Percentiles rank a stretch among this genome's conserved stretches.
Conservation (phyloP, 495 filamentous ascomycete species). For the Aspergillus homomorphus region DNA sequence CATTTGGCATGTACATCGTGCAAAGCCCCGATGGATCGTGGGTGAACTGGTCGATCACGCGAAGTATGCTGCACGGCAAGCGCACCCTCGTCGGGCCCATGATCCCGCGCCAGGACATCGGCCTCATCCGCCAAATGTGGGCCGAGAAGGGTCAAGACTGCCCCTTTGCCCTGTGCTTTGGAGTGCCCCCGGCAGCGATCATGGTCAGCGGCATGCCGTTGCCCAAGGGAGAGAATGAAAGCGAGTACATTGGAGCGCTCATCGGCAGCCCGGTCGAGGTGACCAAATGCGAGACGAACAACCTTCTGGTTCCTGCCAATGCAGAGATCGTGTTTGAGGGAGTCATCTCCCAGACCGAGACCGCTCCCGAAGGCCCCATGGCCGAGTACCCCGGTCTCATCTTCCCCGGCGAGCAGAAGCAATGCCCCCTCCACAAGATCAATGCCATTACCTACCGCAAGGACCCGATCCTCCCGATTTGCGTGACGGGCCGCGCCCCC, state of each 20-base stretch:
- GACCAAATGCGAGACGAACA: slow-evolving; percentile 41
- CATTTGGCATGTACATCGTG: slow-evolving; percentile 39
- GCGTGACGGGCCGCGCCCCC: slow-evolving; percentile 28
- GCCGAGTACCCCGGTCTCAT: slow-evolving; percentile 39
- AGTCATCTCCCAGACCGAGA: slow-evolving; percentile 34
- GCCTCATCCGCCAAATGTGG: slow-evolving; percentile 38
- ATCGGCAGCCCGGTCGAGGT: slow-evolving; percentile 35
- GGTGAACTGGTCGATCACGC: slow-evolving; percentile 45
- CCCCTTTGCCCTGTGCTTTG: slow-evolving; percentile 37
- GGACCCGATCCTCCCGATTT: slow-evolving; percentile 38
- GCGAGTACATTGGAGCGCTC: slow-evolving; percentile 38
- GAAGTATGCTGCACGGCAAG: slow-evolving; percentile 37
- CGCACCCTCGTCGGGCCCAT: slow-evolving; percentile 31
- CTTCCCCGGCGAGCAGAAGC: slow-evolving; percentile 31
- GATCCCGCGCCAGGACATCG: slow-evolving; percentile 32
- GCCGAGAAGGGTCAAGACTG: slow-evolving; percentile 34
- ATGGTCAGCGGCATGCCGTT: slow-evolving; percentile 42
- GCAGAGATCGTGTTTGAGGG: slow-evolving; percentile 43
- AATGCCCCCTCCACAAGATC: slow-evolving; percentile 32
- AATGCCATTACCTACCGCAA: slow-evolving; percentile 42
- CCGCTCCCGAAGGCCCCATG: slow-evolving; percentile 35
- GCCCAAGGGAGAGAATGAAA: slow-evolving; percentile 34
- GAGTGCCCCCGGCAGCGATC: slow-evolving; percentile 40
- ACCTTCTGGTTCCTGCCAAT: slow-evolving; percentile 37
- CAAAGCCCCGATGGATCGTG: slow-evolving; percentile 36